Base-by-base conservation (phyloP, 2,329 filamentous ascomycete species). In the Paramyrothecium roridum region DNA sequence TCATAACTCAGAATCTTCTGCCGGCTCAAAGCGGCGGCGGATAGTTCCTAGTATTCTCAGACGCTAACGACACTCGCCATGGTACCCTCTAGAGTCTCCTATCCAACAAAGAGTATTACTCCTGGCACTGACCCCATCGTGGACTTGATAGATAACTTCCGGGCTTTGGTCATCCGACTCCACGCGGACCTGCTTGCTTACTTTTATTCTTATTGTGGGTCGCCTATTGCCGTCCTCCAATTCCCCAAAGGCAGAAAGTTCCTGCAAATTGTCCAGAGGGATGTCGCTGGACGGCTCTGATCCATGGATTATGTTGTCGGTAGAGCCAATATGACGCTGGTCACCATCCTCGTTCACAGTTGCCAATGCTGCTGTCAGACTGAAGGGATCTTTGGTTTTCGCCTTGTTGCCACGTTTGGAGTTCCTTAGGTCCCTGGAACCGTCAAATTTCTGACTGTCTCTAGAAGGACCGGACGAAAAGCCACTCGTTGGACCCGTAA, bases 321-420 rank as follows among this genome's bases (percentile, higher is more conserved):
- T 23, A 12, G 56, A 22, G 2, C 30, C 54, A 17, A 20, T n/a
- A 3, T 47, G 45, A 21, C 8, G 45, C 11, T n/a, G 20, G 16
- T 52, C 47, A 22, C 54, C 50, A 22, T 54, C 55, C 10, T 53
- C 57, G 26, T 55, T 34, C 13, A 59, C 52, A 3, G 57, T 56
- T 3, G 55, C 57, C 34, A 59, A 48, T 2, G 55, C 57, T 6
- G 47, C 53, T 7, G 55, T 59, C 23, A 59, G 52, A 50, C 57
- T 59, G 16, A 59, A 59, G 10, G 55, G 57, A 16, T 59, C 57
- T 26, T 49, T 57, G 23, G 45, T 56, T 19, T 55, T 56, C 48
- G 49, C 52, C 54, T 56, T 58, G 8, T 43, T 20, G 19, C 49
- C 55, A 8, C 46, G 30, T 49, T 54, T 56, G 3, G 33, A 23